A percentile compares a stretch with the other conserved stretches of the same genome.
Conservation (phyloP, 1,284 basidiomycete genomes). For the Trichosporon asahii region DNA sequence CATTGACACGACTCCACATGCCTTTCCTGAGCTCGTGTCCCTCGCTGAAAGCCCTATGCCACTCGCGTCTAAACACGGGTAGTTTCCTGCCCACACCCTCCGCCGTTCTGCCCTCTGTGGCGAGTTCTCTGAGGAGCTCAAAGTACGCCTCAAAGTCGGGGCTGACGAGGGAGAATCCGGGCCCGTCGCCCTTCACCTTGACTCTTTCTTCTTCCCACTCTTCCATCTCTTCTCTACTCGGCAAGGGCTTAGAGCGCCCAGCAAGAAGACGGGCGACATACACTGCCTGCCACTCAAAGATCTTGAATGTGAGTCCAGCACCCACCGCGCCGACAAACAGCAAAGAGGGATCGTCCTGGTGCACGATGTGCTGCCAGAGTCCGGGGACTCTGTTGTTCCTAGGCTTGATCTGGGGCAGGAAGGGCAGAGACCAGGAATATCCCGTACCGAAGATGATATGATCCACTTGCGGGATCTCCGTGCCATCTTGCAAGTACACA, state of each 20-base stretch:
- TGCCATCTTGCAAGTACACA: slow-evolving; percentile 13
- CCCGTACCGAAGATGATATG: slow-evolving; percentile 22
- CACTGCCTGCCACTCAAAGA: slow-evolving; percentile 42
- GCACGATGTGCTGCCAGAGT: slow-evolving; percentile 55
- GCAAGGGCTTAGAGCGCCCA: slow-evolving; percentile 30
- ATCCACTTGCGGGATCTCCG: slow-evolving; percentile 13
- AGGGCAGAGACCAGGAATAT: slow-evolving; percentile 18
- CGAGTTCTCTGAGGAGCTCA: slow-evolving; percentile 6
- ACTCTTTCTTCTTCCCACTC: slow-evolving; percentile 15
- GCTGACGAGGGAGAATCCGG: neutral
- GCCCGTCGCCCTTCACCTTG: slow-evolving; percentile 11
- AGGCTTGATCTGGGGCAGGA: slow-evolving; percentile 39
- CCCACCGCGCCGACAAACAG: slow-evolving; percentile 48
- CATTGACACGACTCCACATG: slow-evolving; percentile 19
- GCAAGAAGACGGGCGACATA: slow-evolving; percentile 34
- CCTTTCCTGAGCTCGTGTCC: slow-evolving; percentile 15
- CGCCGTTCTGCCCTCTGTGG: neutral
- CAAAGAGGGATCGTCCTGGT: slow-evolving; percentile 57
- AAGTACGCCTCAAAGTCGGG: slow-evolving; percentile 22
- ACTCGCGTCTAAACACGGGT: slow-evolving; percentile 14
- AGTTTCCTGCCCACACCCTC: slow-evolving; percentile 11
- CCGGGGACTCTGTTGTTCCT: slow-evolving; percentile 55
- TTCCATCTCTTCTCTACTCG: slow-evolving; percentile 14
- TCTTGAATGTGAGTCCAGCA: slow-evolving; percentile 38
- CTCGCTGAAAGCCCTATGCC: slow-evolving; percentile 13